phyloP scores from a whole-genome alignment of 2,329 filamentous ascomycete species.

The Tolypocladium cylindrosporum region DNA sequence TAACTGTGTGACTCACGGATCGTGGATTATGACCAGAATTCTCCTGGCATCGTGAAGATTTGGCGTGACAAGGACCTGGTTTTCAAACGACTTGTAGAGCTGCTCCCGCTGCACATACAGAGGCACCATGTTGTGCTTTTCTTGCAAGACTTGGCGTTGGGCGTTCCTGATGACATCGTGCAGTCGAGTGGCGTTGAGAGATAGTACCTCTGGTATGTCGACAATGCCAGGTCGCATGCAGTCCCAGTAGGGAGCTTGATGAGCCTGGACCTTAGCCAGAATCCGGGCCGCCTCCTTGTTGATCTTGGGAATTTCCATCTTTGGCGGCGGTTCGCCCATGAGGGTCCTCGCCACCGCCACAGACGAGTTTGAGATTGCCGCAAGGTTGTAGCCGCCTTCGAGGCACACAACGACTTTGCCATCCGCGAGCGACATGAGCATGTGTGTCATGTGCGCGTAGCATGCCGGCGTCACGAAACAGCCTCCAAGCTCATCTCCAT shows the following conservation, averaged over 20 bases:
- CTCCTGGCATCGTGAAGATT: slow-evolving; percentile 56
- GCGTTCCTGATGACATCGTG: slow-evolving; percentile 73
- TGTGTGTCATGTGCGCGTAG: slow-evolving; percentile 98
- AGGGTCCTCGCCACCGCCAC: slow-evolving; percentile 83
- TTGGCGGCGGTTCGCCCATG: slow-evolving; percentile 84
- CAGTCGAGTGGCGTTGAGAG: slow-evolving; percentile 50
- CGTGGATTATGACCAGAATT: slow-evolving; percentile 80
- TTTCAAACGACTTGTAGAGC: slow-evolving; percentile 68
- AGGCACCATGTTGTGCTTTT: slow-evolving; percentile 67
- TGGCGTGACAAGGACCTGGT: slow-evolving; percentile 76
- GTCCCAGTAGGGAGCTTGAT: slow-evolving; percentile 69
- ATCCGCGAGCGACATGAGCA: slow-evolving; percentile 89
- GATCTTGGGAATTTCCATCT: slow-evolving; percentile 45
- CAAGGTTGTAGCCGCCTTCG: slow-evolving; percentile 91
- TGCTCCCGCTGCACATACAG: slow-evolving; percentile 68
- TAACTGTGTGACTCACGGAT: slow-evolving; percentile 53
- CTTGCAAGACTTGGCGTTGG: slow-evolving; percentile 61
- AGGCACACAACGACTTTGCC: slow-evolving; percentile 89
- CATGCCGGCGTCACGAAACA: slow-evolving; percentile 87
- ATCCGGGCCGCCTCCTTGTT: slow-evolving; percentile 47
- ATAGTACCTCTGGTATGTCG: slow-evolving; percentile 39
- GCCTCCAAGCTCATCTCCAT: slow-evolving; percentile 83
- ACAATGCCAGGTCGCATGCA: slow-evolving; percentile 68
- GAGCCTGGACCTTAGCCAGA: slow-evolving; percentile 47
- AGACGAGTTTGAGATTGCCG: slow-evolving; percentile 86